Evolutionary conservation across 2,329 filamentous ascomycete species (phyloP).

Genomic region (Aspergillus sp.): DNA sequence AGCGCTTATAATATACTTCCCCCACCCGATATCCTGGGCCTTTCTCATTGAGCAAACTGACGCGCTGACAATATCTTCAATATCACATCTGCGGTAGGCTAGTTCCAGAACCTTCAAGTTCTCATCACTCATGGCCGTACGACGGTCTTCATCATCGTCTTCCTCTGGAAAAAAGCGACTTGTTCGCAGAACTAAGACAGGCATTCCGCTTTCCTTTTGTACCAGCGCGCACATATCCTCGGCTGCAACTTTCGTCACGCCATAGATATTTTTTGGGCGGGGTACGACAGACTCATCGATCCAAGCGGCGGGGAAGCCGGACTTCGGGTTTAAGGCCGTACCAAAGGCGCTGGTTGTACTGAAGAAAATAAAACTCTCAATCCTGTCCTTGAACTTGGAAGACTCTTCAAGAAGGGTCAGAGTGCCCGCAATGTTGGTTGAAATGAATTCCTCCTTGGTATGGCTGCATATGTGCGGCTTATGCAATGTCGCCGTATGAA

Average conservation of each 20-base stretch:
- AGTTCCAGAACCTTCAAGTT: constrained; percentile 15
- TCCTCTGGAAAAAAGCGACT: constrained; percentile 15
- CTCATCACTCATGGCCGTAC: constrained; percentile 13
- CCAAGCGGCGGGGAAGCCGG: constrained; percentile 14
- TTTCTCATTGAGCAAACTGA: constrained; percentile 9
- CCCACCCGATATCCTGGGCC: background rate
- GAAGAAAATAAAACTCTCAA: constrained; percentile 10
- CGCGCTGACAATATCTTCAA: constrained; percentile 16
- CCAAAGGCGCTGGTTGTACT: constrained; percentile 16
- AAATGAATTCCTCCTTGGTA: constrained; percentile 5
- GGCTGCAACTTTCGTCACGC: constrained; percentile 16
- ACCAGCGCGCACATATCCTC: constrained; percentile 14
- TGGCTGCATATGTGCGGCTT: constrained; percentile 15
- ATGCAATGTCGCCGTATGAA: constrained; percentile 13
- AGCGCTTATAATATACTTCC: background rate
- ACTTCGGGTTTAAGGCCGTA: constrained; percentile 15
- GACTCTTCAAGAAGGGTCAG: background rate
- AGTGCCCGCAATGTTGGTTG: constrained; percentile 13
- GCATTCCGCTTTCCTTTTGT: constrained; percentile 13
- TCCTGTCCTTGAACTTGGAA: background rate
- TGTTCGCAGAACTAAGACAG: background rate
- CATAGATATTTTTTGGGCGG: constrained; percentile 14
- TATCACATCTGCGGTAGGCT: constrained; percentile 13
- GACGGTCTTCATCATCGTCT: constrained; percentile 15
- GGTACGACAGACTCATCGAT: constrained; percentile 15